Percentiles rank a stretch among this genome's conserved stretches.
Evolutionary conservation across 306 rosid species (phyloP).

Genomic region (Prunus davidiana): DNA sequence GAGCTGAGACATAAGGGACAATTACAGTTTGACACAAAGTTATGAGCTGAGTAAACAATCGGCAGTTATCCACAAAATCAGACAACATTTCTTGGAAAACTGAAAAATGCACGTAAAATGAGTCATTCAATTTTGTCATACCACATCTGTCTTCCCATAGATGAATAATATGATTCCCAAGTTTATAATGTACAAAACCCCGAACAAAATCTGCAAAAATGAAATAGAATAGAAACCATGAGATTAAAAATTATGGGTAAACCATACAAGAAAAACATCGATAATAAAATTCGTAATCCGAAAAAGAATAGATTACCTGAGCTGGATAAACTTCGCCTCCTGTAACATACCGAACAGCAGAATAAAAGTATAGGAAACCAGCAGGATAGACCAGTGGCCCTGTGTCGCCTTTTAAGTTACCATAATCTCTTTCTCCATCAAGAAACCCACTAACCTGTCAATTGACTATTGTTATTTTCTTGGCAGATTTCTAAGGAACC

Average conservation of each 20-base stretch:
- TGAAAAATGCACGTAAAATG: neutral
- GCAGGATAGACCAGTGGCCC: conserved; percentile 97
- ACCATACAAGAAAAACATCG: neutral
- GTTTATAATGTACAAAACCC: conserved; percentile 68
- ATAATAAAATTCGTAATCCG: neutral
- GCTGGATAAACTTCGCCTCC: conserved; percentile 74
- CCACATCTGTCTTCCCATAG: conserved; percentile 77
- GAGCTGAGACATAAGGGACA: neutral
- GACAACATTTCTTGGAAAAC: neutral
- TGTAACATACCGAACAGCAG: conserved; percentile 61
- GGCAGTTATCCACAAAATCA: neutral
- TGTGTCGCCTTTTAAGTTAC: conserved; percentile 86
- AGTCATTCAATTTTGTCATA: conserved; percentile 20
- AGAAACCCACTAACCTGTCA: conserved; percentile 63
- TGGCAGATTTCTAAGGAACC: neutral
- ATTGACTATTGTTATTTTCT: neutral
- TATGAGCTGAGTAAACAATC: neutral
- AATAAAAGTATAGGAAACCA: conserved; percentile 75
- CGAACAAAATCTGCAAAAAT: conserved; percentile 69
- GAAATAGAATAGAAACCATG: neutral
- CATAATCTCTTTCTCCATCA: conserved; percentile 80
- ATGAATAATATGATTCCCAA: conserved; percentile 62
- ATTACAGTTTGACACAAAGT: neutral
- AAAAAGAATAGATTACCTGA: conserved; percentile 42
- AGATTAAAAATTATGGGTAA: neutral